Evolutionary conservation across 1,284 basidiomycete genomes (phyloP).

Genomic region (Ganoderma sp.): DNA sequence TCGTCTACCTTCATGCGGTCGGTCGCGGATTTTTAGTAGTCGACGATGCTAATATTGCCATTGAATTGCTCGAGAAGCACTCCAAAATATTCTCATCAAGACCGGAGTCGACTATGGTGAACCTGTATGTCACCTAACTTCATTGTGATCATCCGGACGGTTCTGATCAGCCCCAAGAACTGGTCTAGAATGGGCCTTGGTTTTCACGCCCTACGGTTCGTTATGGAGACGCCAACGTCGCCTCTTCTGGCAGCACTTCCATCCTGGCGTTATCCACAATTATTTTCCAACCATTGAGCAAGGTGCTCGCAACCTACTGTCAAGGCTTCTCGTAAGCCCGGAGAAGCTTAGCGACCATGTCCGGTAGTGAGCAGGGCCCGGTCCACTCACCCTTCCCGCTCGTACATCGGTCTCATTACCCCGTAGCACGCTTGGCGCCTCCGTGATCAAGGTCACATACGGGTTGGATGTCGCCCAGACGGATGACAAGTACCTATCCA

Average conservation of each 20-base stretch:
- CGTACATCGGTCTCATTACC: neutral
- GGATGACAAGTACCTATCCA: constrained; percentile 19
- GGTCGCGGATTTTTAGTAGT: constrained; percentile 21
- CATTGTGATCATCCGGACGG: neutral
- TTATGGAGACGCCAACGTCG: constrained; percentile 17
- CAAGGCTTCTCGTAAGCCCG: constrained; percentile 11
- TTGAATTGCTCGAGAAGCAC: constrained; percentile 16
- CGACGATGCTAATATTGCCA: constrained; percentile 13
- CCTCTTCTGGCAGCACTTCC: constrained; percentile 18
- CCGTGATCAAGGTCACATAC: constrained; percentile 19
- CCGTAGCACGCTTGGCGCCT: constrained; percentile 15
- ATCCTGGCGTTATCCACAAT: constrained; percentile 7
- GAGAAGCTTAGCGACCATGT: constrained; percentile 13
- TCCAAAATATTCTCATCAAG: constrained; percentile 19
- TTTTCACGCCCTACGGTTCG: constrained; percentile 4
- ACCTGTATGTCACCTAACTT: neutral
- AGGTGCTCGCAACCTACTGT: constrained; percentile 14
- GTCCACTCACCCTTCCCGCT: neutral
- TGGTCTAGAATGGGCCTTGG: constrained; percentile 12
- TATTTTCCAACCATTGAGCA: constrained; percentile 13
- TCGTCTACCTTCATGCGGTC: constrained; percentile 13
- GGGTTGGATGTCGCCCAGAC: constrained; percentile 1
- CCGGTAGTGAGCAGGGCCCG: constrained; percentile 13
- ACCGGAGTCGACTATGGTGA: constrained; percentile 13
- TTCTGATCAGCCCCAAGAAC: no score